Evolutionary conservation across 2,329 filamentous ascomycete species (phyloP).

Genomic region (Fusarium liriodendri): DNA sequence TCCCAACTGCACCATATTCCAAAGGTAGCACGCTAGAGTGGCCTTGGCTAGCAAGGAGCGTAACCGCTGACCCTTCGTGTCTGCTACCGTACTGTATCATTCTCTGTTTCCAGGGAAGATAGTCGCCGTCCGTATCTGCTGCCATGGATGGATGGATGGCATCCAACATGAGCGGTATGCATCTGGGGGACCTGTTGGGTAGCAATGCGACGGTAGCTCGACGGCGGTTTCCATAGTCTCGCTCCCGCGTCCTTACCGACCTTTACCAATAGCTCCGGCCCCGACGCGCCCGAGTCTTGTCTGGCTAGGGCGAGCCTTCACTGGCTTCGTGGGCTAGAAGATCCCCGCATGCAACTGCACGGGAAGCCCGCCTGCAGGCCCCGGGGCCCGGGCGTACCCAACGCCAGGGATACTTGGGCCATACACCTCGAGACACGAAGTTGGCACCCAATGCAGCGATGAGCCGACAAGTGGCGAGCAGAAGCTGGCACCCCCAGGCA

Average conservation of each 20-base stretch:
- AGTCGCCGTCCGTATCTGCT: not conserved
- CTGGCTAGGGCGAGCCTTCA: constrained; percentile 35
- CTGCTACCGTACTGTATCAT: not conserved
- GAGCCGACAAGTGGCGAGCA: constrained; percentile 46
- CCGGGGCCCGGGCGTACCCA: constrained; percentile 39
- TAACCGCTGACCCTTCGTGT: constrained; percentile 19
- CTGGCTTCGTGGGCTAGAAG: constrained; percentile 35
- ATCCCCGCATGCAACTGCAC: constrained; percentile 41
- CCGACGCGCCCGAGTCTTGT: constrained; percentile 29
- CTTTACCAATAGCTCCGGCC: constrained; percentile 28
- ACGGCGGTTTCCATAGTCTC: constrained; percentile 34
- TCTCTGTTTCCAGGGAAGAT: constrained; percentile 23
- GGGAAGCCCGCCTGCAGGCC: constrained; percentile 42
- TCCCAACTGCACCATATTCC: not conserved
- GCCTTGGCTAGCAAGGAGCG: constrained; percentile 1
- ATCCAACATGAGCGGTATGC: constrained; percentile 31
- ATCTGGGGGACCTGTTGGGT: constrained; percentile 38
- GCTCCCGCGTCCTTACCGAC: constrained; percentile 30
- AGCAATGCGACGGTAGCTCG: constrained; percentile 45
- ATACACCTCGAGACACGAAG: constrained; percentile 45
- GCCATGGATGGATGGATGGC: not conserved
- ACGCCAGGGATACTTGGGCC: constrained; percentile 43
- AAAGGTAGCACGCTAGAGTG: constrained; percentile 2
- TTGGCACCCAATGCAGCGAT: constrained; percentile 45
- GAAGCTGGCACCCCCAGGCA: constrained; percentile 19